These are phyloP conservation scores for Penicillium sp. DNA, from an alignment of 2,329 filamentous ascomycete genomes.

Conservation along the genomic window DNA sequence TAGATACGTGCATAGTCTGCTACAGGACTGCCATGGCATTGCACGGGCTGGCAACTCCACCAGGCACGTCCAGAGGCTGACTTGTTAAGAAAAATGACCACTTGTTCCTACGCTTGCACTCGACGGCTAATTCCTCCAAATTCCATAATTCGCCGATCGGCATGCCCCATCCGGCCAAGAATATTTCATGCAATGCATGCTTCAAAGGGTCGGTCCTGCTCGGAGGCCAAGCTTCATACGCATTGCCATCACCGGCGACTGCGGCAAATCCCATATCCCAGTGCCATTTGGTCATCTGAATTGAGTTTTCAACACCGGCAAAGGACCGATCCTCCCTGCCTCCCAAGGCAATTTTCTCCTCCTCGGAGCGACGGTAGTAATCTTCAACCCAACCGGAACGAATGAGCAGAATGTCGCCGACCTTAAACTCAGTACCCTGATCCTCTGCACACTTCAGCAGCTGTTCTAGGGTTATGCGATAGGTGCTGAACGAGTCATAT, in stretches of 20 bases:
- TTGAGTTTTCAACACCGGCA: neutral
- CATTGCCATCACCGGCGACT: neutral
- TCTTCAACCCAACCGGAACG: neutral
- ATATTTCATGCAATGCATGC: neutral
- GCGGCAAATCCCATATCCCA: neutral
- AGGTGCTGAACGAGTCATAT: neutral
- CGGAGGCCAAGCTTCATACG: constrained; percentile 2
- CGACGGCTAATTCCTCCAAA: neutral
- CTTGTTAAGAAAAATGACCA: constrained; percentile 3
- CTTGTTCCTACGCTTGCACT: neutral
- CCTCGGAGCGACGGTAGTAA: neutral
- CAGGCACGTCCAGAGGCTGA: neutral
- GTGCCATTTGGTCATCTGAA: neutral
- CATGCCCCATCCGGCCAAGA: constrained; percentile 3
- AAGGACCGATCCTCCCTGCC: neutral
- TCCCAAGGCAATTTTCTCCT: neutral
- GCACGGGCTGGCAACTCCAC: constrained; percentile 6
- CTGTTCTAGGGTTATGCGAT: neutral
- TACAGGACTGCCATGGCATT: neutral
- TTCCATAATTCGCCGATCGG: constrained; percentile 1
- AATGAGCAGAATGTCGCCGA: constrained; percentile 1
- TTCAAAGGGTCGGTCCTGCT: neutral
- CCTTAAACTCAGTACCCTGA: neutral
- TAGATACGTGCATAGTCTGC: neutral
- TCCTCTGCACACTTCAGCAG: neutral